Conservation (phyloP, 371 early-diverging fungal species). For the Apophysomyces trapeziformis region DNA sequence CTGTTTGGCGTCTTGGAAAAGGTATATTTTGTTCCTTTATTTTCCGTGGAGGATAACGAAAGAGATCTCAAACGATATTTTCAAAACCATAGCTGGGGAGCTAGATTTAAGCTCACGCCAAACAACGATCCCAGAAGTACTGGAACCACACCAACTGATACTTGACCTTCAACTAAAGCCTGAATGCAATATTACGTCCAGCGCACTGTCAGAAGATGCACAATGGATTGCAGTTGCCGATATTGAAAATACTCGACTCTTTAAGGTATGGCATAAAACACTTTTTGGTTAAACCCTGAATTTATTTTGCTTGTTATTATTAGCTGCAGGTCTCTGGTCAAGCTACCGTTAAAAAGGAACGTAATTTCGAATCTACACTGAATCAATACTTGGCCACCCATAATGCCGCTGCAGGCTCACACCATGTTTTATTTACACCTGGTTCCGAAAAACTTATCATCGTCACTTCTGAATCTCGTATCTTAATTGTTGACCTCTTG, state of each 20-base stretch:
- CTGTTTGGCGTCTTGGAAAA: conserved; percentile 83
- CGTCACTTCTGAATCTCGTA: conserved; percentile 67
- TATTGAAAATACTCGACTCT: conserved; percentile 73
- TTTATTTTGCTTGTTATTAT: conserved; percentile 16
- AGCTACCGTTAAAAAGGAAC: conserved; percentile 56
- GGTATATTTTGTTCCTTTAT: conserved; percentile 20
- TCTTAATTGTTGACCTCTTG: conserved; percentile 66
- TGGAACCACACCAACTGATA: conserved; percentile 66
- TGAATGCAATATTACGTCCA: conserved; percentile 68
- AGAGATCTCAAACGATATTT: neutral
- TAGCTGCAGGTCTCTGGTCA: conserved; percentile 38
- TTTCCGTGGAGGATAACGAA: neutral
- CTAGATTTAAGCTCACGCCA: conserved; percentile 17
- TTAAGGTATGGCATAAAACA: conserved; percentile 44
- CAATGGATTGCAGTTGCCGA: conserved; percentile 86
- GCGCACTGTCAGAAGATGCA: conserved; percentile 84
- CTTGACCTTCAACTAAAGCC: conserved; percentile 67
- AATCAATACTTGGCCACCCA: conserved; percentile 35
- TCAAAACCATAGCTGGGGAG: conserved; percentile 18
- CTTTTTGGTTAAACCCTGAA: neutral
- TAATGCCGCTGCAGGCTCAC: conserved; percentile 54
- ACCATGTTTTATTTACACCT: conserved; percentile 71
- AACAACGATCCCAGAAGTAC: conserved; percentile 49
- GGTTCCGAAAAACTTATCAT: conserved; percentile 68
- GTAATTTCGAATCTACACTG: conserved; percentile 47